These are phyloP conservation scores for Rehmannia glutinosa DNA, from an alignment of 257 asterid species.

Conservation along the genomic window DNA sequence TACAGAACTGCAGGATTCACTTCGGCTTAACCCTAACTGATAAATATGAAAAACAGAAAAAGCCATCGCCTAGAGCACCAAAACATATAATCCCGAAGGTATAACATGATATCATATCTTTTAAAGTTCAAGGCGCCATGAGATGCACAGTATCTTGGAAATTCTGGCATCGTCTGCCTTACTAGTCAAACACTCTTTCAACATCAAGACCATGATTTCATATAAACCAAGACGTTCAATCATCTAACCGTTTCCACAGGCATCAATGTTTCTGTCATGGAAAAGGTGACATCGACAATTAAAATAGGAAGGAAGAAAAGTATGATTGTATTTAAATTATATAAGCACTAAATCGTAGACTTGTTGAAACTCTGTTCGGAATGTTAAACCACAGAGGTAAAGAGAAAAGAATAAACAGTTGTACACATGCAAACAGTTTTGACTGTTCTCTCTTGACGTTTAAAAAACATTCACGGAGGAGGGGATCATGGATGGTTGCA, in stretches of 20 bases:
- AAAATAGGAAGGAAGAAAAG: not conserved
- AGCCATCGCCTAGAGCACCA: constrained; percentile 11
- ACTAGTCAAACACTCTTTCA: constrained; percentile 16
- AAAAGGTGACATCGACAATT: not conserved
- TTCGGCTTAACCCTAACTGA: constrained; percentile 15
- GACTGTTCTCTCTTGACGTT: no score
- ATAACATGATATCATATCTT: constrained; percentile 4
- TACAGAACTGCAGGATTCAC: constrained; percentile 7
- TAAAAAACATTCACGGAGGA: no score
- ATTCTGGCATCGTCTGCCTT: constrained; percentile 19
- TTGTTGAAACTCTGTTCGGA: not conserved
- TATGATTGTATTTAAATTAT: not conserved
- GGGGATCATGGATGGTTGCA: no score
- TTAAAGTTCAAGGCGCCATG: constrained; percentile 13
- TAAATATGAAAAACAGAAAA: constrained; percentile 14
- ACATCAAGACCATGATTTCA: constrained; percentile 10
- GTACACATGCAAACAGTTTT: no score
- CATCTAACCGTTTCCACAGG: constrained; percentile 8
- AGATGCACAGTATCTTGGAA: constrained; percentile 15
- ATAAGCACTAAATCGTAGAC: not conserved
- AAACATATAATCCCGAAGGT: constrained; percentile 7
- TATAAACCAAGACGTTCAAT: not conserved
- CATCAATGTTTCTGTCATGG: constrained; percentile 14
- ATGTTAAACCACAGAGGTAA: not conserved
- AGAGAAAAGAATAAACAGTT: no score